Conservation (phyloP, 2,329 filamentous ascomycete species). For the Sphaerostilbella broomeana region DNA sequence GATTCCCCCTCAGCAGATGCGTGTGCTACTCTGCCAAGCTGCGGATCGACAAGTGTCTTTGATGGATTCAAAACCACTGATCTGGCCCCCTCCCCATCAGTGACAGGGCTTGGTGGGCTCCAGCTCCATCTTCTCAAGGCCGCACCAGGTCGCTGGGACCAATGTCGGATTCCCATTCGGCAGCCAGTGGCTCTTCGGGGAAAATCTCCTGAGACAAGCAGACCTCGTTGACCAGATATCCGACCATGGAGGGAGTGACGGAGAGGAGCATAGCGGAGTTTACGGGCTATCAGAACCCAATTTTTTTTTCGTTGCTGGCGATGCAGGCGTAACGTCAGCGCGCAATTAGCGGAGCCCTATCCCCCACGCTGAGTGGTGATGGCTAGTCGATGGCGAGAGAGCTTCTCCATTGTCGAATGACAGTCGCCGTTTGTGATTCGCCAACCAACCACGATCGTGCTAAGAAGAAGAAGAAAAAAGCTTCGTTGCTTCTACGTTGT, state of each 20-base stretch:
- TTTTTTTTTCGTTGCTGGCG: conserved; percentile 3
- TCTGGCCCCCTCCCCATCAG: neutral
- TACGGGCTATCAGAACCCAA: neutral
- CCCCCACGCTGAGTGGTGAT: conserved; percentile 3
- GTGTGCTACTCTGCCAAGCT: too few species aligned
- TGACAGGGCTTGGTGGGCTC: neutral
- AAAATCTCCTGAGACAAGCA: neutral
- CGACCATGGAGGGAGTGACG: conserved; percentile 2
- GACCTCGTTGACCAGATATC: neutral
- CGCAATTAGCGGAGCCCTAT: conserved; percentile 7
- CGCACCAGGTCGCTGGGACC: conserved; percentile 7
- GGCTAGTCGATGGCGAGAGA: conserved; percentile 1
- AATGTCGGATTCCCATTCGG: conserved; percentile 4
- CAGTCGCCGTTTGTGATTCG: conserved; percentile 8
- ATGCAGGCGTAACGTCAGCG: conserved; percentile 2
- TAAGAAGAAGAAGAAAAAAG: too few species aligned
- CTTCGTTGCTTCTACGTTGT: too few species aligned
- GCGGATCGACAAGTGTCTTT: too few species aligned
- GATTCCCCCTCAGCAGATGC: too few species aligned
- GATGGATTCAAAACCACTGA: too few species aligned
- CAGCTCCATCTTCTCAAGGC: conserved; percentile 1
- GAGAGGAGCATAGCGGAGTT: conserved; percentile 1
- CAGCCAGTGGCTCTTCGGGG: conserved; percentile 2
- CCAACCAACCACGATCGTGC: conserved; percentile 8
- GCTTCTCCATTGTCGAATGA: conserved; percentile 12